Evolutionary conservation across 2,329 filamentous ascomycete genomes (phyloP), one percentile per base, ranked within the genome.

Genomic region (Penicillium sp.): DNA sequence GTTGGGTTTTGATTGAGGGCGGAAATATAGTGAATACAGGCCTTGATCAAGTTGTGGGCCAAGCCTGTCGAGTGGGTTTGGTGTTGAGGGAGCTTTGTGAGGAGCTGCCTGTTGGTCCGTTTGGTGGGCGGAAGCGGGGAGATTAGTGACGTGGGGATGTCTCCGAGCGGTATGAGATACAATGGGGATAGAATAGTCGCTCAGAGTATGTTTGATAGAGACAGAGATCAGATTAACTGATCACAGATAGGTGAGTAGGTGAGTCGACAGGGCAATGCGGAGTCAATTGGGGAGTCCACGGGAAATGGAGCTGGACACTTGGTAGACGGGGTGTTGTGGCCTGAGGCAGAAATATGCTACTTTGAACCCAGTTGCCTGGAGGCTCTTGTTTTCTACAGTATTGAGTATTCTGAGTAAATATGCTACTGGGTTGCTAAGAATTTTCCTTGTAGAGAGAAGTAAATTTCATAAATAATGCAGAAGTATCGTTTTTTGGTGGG

Each of bases 151-250:
- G 51, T 48, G 50, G 58, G 56, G 44, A 50, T 19, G 31, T 29
- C 27, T 52, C n/a, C 23, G 23, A 31, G 35, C 6, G 17, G 41
- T 55, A 21, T 38, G 49, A 36, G 36, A 27, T 39, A 29, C 53
- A 49, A 53, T 50, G 27, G 31, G n/a, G 25, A 38, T 38, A 31
- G 17, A 12, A 29, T 17, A 36, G 13, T 19, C 17, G 15, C 21
- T 8, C 7, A 29, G 10, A 1, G 9, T 36, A 13, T 42, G 29
- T n/a, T 17, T 25, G 25, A 17, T 27, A 35, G 27, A 49, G 23
- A 36, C 13, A 35, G 44, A 15, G 36, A 50, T 12, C 53, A 29
- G 36, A 25, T 36, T 41, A 68, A 4, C 74, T 76, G 36, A 77
- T 49, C 44, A 27, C 53, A 50, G 19, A 31, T 35, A 27, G 9